A percentile compares a stretch with the other conserved stretches of the same genome.
These are phyloP conservation scores for Entomortierella parvispora DNA, from an alignment of 192 early-diverging fungal genomes.

Conservation along the genomic window DNA sequence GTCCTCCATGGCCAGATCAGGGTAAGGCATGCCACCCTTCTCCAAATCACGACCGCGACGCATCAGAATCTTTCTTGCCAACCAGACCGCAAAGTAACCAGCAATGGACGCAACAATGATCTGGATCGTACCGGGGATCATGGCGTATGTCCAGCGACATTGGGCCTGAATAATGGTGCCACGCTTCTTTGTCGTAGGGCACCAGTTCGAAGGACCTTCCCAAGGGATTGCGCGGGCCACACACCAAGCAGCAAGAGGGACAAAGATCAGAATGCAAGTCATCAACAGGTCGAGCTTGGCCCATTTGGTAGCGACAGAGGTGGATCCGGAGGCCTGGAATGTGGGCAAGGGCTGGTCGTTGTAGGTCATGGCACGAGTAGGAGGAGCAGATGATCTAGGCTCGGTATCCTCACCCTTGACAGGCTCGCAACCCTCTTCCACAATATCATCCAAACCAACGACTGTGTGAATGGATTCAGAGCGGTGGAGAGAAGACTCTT, in stretches of 20 bases:
- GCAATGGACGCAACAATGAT: constrained; percentile 31
- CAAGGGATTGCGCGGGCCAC: constrained; percentile 28
- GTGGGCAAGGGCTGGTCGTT: constrained; percentile 35
- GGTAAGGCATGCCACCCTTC: constrained; percentile 38
- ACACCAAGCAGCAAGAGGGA: constrained; percentile 45
- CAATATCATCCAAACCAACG: constrained; percentile 30
- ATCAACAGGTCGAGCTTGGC: constrained; percentile 38
- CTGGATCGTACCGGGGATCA: constrained; percentile 41
- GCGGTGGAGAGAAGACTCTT: constrained; percentile 22
- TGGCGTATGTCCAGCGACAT: constrained; percentile 47
- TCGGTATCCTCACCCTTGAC: background rate
- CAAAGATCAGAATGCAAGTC: constrained; percentile 32
- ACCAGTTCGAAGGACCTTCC: constrained; percentile 41
- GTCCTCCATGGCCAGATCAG: constrained; percentile 30
- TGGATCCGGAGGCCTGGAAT: constrained; percentile 38
- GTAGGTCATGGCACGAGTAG: constrained; percentile 45
- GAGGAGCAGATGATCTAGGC: background rate
- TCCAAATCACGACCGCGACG: constrained; percentile 46
- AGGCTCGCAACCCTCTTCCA: constrained; percentile 8
- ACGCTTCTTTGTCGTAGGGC: constrained; percentile 20
- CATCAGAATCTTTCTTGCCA: constrained; percentile 21
- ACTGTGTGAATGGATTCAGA: constrained; percentile 40
- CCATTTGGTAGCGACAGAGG: constrained; percentile 30
- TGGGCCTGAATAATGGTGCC: constrained; percentile 21
- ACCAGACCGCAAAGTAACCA: constrained; percentile 45